These are phyloP conservation scores for Diaporthe longicolla DNA, from an alignment of 2,329 filamentous ascomycete genomes.

Conservation along the genomic window DNA sequence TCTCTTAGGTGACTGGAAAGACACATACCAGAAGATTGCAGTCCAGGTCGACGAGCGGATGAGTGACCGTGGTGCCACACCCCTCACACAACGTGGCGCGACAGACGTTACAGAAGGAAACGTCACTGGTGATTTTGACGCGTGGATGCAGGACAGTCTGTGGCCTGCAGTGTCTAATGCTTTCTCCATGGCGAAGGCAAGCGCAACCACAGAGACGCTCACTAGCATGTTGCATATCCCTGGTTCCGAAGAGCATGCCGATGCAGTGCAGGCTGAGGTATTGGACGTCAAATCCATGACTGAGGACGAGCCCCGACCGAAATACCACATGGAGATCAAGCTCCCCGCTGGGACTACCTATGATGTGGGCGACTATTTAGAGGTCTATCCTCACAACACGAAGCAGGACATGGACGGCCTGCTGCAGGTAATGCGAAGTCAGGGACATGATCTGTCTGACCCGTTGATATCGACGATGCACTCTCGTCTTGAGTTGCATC, in stretches of 20 bases:
- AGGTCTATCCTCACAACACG: slow-evolving; percentile 12
- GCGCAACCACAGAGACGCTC: neutral
- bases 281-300: slow-evolving; percentile 7
- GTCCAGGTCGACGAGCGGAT: slow-evolving; percentile 61
- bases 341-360: neutral
- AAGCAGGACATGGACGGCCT: slow-evolving; percentile 14
- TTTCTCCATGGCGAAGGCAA: neutral
- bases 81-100: slow-evolving; percentile 59
- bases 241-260: neutral
- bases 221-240: neutral
- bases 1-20: slow-evolving; percentile 49
- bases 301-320: slow-evolving; percentile 12
- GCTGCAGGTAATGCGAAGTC: neutral
- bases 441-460: neutral
- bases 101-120: slow-evolving; percentile 63
- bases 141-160: slow-evolving; percentile 52
- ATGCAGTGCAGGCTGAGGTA: neutral
- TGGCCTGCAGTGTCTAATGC: neutral
- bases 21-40: slow-evolving; percentile 67
- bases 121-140: slow-evolving; percentile 65
- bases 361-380: slow-evolving; percentile 21
- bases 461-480: slow-evolving; percentile 10
- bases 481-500: slow-evolving; percentile 22
- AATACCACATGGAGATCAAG: slow-evolving; percentile 33
- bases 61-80: slow-evolving; percentile 58